A percentile compares a stretch with the other conserved stretches of the same genome.
Conservation (phyloP, 257 asterid genomes). For the Salvia miltiorrhiza region DNA sequence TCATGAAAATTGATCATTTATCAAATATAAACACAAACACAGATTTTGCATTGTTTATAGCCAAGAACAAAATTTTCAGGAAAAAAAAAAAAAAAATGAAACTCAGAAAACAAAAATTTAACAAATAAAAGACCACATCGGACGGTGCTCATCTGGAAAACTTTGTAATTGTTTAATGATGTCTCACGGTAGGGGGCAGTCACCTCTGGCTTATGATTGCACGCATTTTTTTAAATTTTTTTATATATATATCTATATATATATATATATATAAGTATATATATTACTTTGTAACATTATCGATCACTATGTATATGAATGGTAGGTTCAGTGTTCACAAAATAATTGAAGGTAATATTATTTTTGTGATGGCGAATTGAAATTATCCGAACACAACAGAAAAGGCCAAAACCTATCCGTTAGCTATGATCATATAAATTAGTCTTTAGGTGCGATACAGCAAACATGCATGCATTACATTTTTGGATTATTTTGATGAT, state of each 20-base stretch:
- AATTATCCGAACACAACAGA: slow-evolving; percentile 10
- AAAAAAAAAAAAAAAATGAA: too few species aligned
- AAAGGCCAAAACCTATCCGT: slow-evolving; percentile 20
- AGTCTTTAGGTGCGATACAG: neutral
- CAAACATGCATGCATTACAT: neutral
- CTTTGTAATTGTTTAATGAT: too few species aligned
- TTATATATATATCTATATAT: too few species aligned
- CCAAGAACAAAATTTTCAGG: neutral
- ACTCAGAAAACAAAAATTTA: too few species aligned
- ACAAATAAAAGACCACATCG: too few species aligned
- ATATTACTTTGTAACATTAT: too few species aligned
- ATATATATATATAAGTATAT: too few species aligned
- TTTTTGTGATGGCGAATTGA: neutral
- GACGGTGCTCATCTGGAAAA: too few species aligned
- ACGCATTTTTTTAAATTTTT: neutral
- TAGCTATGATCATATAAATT: neutral
- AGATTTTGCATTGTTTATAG: neutral
- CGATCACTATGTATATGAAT: neutral
- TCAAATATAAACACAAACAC: neutral
- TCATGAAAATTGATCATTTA: neutral
- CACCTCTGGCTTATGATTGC: slow-evolving; percentile 33
- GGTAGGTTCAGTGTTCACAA: neutral
- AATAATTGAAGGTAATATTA: neutral
- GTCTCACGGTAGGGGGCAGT: slow-evolving; percentile 34
- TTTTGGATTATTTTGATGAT: neutral